Base-by-base conservation (phyloP, 805 yeast species). In the Candida khao-thaluensis region DNA sequence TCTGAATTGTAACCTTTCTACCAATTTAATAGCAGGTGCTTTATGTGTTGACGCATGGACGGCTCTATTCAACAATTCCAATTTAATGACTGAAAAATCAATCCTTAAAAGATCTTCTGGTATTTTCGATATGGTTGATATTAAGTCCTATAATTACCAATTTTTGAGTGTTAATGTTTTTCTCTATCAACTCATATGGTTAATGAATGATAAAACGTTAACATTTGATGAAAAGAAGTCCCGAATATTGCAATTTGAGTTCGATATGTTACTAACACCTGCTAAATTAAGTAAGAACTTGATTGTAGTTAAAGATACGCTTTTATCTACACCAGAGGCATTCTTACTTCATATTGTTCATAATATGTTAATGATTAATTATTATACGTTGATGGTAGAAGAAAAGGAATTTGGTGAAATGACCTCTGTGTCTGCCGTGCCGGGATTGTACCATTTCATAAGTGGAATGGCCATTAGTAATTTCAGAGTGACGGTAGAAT, bases 201-300 rank as follows among this genome's bases (percentile, higher is more conserved):
- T 53, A n/a, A 37, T 35, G 15, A 5, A 38, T 14, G 43, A 41
- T 11, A 35, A 20, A 4, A 20, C 23, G 2, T 32, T 40, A 24
- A 26, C 33, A 23, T 15, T 17, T 16, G 40, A 32, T 4, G 52
- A 44, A 5, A 43, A 39, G 14, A 41, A 36, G 26, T 20, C 24
- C 2, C 37, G 40, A 24, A 30, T 53, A 3, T 30, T 53, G 11
- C 48, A 48, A 15, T 45, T 53, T 27, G 58, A 53, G 40, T 50
- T 42, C 39, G 51, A 52, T 30, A 53, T 53, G 50, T 40, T 53
- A 11, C 40, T 53, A 7, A 52, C 51, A 43, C 58, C 58, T 4
- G 56, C 51, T 7, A 52, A 49, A 36, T 38, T 53, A 14, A 44
- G 53, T 32, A 38, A 43, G 16, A 48, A 51, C 14, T 45, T 53